Conservation (phyloP, 148 eudicot species). For the Talinum fruticosum region DNA sequence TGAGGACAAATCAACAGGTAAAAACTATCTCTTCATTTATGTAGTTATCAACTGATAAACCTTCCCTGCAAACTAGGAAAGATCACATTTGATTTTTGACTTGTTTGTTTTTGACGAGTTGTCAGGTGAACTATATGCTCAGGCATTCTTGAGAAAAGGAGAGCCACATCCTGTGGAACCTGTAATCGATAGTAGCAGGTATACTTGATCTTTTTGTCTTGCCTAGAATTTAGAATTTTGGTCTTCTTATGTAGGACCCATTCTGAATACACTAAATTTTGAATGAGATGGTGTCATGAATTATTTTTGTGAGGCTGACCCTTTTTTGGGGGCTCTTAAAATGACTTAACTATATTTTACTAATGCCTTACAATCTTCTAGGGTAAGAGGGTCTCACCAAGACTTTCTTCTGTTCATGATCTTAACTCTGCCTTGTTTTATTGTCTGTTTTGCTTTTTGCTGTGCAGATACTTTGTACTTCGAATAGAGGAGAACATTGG, state of each 20-base stretch:
- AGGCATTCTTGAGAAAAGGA: constrained; percentile 85
- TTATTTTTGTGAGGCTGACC: too few species aligned
- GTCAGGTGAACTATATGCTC: constrained; percentile 91
- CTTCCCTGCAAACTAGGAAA: not conserved
- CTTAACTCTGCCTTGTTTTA: not conserved
- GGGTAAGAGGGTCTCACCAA: too few species aligned
- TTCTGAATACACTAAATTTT: not conserved
- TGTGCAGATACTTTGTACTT: constrained; percentile 94
- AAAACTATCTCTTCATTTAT: not conserved
- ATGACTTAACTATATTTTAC: too few species aligned
- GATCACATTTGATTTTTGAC: not conserved
- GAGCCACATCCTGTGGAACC: constrained; percentile 97
- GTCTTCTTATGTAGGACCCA: not conserved
- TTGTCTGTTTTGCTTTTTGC: constrained; percentile 14
- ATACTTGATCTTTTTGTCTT: not conserved
- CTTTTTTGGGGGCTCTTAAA: too few species aligned
- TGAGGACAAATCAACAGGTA: constrained; percentile 89
- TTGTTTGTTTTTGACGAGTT: not conserved
- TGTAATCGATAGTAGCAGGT: constrained; percentile 99
- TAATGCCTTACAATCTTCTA: too few species aligned
- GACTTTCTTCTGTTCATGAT: not conserved
- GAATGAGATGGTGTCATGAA: too few species aligned
- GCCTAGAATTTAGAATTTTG: not conserved
- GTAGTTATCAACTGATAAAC: not conserved
- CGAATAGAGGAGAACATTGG: constrained; percentile 93